phyloP scores from a whole-genome alignment of 805 yeast species.

The Yamadazyma laniorum region DNA sequence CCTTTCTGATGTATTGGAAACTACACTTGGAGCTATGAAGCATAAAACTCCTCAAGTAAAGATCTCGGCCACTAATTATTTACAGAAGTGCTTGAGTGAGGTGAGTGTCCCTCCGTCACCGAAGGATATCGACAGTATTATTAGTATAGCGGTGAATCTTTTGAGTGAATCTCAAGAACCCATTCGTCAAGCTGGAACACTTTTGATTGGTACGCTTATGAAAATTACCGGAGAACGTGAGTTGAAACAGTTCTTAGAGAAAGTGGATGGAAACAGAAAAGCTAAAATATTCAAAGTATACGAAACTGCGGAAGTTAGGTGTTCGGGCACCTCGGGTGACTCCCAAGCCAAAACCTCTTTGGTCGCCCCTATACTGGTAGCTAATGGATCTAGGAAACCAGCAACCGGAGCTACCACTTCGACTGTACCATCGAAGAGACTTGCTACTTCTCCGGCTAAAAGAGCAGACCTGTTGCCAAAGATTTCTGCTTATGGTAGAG shows the following conservation, averaged over 20 bases:
- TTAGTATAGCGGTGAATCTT: slow-evolving; percentile 57
- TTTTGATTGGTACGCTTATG: slow-evolving; percentile 76
- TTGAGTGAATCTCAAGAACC: slow-evolving; percentile 82
- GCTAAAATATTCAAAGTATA: slow-evolving; percentile 60
- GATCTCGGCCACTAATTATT: slow-evolving; percentile 63
- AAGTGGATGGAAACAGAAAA: slow-evolving; percentile 74
- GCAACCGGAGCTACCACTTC: slow-evolving; percentile 10
- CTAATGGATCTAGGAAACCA: not conserved
- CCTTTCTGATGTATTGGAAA: slow-evolving; percentile 56
- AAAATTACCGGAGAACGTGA: slow-evolving; percentile 78
- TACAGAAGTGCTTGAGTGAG: slow-evolving; percentile 59
- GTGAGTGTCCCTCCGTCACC: slow-evolving; percentile 49
- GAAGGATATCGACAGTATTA: slow-evolving; percentile 55
- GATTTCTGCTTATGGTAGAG: slow-evolving; percentile 30
- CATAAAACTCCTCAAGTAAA: slow-evolving; percentile 85
- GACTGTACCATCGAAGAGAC: slow-evolving; percentile 62
- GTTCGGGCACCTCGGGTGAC: not conserved
- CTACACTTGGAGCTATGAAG: slow-evolving; percentile 54
- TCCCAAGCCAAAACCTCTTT: not conserved
- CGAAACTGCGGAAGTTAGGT: slow-evolving; percentile 53
- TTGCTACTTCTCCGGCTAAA: slow-evolving; percentile 69
- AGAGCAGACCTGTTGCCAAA: slow-evolving; percentile 31
- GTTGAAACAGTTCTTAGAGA: slow-evolving; percentile 56
- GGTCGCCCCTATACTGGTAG: not conserved
- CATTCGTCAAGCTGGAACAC: slow-evolving; percentile 74